Evolutionary conservation across 177 flowering plant species (phyloP), one percentile per base, ranked within the genome.

Genomic region (Vitis hybrid): DNA sequence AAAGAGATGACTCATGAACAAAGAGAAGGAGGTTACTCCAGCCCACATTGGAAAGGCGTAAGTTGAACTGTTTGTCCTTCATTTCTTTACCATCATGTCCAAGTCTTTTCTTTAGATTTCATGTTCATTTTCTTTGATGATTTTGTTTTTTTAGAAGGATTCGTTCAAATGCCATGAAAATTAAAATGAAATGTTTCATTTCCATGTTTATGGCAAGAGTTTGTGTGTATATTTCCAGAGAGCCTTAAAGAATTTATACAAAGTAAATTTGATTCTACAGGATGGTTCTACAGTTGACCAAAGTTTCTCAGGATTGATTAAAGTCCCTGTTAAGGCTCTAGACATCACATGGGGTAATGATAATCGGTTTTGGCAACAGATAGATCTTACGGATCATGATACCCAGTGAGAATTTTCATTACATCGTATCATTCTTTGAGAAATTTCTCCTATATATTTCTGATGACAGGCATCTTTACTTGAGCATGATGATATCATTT

Each of bases 311-410:
- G 16, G 16, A 53, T 53, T 16, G 16, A 13, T 53, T 22, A 69
- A 7, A 16, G 10, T 76, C 18, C 58, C 75, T 14, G 73, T 70
- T 1, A 67, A 21, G 63, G 62, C 75, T 61, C 51, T 79, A 3
- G 65, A 71, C 65, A 74, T 79, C 69, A 70, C 71, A 12, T 79
- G 82, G 82, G 82, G 79, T 15, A 74, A 70, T 22, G 77, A 76
- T 62, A 22, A 19, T 26, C 77, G 82, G 3, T 79, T 48, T 31
- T 79, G 82, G 82, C 70, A 74, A 49, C 65, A 68, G 75, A 53
- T 45, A 31, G 51, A 18, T 5, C 61, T 64, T 14, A 3, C 58
- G 0, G 53, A 69, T 13, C 55, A 59, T 12, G 64, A 71, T 5
- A 26, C 55, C 3, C n/a, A 9, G 79, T 76, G 72, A 65, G 75